Conservation (phyloP, 2,329 filamentous ascomycete species). For the Colletotrichum costaricense region DNA sequence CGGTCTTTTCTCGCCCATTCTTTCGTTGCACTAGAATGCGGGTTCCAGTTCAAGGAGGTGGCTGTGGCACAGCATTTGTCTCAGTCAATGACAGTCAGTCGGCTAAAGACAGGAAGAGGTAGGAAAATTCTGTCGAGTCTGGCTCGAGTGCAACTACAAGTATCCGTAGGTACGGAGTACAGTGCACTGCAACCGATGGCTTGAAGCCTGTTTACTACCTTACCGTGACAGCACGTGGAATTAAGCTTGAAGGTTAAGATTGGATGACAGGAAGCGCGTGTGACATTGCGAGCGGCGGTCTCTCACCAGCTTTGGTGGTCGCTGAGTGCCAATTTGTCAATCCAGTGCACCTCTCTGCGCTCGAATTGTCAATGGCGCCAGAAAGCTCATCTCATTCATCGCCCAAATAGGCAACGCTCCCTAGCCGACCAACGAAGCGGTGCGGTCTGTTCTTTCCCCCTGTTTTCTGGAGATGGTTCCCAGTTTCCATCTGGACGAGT, state of each 20-base stretch:
- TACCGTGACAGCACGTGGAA: constrained; percentile 14
- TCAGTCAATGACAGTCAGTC: neutral
- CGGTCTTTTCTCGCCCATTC: constrained; percentile 1
- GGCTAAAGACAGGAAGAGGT: too few species aligned
- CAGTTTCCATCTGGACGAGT: neutral
- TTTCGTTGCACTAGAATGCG: neutral
- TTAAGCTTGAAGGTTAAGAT: constrained; percentile 34
- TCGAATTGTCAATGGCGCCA: constrained; percentile 4
- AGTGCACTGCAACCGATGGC: neutral
- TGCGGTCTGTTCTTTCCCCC: neutral
- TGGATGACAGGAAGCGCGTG: constrained; percentile 31
- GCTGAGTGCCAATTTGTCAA: constrained; percentile 15
- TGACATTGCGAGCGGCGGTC: constrained; percentile 19
- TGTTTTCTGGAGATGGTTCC: neutral
- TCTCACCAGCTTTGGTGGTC: constrained; percentile 1
- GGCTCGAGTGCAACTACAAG: neutral
- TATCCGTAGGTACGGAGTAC: neutral
- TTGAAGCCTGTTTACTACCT: neutral
- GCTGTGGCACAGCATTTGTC: constrained; percentile 1
- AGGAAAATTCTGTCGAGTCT: neutral
- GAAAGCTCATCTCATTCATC: constrained; percentile 16
- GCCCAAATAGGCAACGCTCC: constrained; percentile 13
- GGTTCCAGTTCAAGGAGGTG: constrained; percentile 1
- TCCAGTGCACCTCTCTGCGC: neutral
- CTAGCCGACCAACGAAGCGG: constrained; percentile 2